phyloP scores from a whole-genome alignment of 164 flowering plant genomes.

The Nymphaea colorata region DNA sequence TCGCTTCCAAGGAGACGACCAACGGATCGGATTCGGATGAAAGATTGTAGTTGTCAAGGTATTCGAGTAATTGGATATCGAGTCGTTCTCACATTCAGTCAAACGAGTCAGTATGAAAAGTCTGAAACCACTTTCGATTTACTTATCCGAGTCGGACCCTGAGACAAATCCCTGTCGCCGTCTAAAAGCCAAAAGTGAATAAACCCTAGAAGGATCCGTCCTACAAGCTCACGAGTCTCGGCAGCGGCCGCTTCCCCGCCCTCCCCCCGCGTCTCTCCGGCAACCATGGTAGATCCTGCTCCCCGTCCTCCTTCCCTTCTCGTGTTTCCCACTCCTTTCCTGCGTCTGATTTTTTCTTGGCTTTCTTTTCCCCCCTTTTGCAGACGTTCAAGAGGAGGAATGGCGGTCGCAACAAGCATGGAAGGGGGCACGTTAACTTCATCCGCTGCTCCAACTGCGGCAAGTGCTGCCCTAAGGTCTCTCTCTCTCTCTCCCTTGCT shows the following conservation, averaged over 20 bases:
- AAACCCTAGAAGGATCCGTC: too few relatives aligned
- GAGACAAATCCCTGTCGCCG: too few relatives aligned
- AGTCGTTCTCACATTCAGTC: too few relatives aligned
- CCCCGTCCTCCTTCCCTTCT: not conserved
- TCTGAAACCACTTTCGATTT: too few relatives aligned
- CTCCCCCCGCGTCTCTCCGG: not conserved
- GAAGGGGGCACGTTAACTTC: constrained; percentile 82
- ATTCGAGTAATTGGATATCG: too few relatives aligned
- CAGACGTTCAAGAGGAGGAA: constrained; percentile 91
- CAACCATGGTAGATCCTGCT: not conserved
- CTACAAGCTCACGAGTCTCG: not conserved
- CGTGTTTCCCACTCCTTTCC: not conserved
- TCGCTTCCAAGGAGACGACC: too few relatives aligned
- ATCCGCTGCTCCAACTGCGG: constrained; percentile 95
- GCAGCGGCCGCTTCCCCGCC: not conserved
- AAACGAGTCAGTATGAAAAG: too few relatives aligned
- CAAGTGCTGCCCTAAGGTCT: constrained; percentile 91
- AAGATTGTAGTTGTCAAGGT: too few relatives aligned
- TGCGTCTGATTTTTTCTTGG: not conserved
- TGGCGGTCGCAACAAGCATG: constrained; percentile 94
- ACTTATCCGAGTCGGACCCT: too few relatives aligned
- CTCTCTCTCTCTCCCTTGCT: not conserved
- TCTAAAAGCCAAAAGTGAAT: too few relatives aligned
- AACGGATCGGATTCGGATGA: too few relatives aligned
- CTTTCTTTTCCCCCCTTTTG: not conserved